Percentiles rank a stretch among this genome's conserved stretches.
These are phyloP conservation scores for Priceomyces melissophilus DNA, from an alignment of 805 yeast species.

Conservation along the genomic window DNA sequence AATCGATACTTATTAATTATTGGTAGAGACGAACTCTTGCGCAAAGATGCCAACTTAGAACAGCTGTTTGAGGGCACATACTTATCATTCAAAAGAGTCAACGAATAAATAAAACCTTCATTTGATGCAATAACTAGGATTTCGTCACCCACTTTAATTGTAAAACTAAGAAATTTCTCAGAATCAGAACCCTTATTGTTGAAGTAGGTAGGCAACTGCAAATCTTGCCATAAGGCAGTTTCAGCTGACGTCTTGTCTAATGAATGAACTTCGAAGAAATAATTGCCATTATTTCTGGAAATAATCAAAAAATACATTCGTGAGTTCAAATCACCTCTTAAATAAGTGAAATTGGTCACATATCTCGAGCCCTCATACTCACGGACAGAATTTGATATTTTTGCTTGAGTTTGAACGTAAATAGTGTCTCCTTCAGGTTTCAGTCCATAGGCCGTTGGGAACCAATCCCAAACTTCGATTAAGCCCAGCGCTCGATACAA, in stretches of 20 bases:
- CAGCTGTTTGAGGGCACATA: slow-evolving; percentile 15
- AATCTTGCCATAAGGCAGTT: slow-evolving; percentile 3
- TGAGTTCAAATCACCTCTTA: slow-evolving; percentile 6
- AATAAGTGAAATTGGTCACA: slow-evolving; percentile 7
- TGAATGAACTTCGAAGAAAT: slow-evolving; percentile 4
- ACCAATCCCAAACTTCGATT: slow-evolving; percentile 37
- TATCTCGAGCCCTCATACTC: slow-evolving; percentile 1
- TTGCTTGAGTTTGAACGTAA: slow-evolving; percentile 15
- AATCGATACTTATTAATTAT: slow-evolving; percentile 11
- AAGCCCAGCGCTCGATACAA: slow-evolving; percentile 15
- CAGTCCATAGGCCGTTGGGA: slow-evolving; percentile 10
- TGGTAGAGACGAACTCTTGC: slow-evolving; percentile 21
- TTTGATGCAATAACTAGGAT: slow-evolving; percentile 19
- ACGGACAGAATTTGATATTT: slow-evolving; percentile 3
- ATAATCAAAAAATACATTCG: slow-evolving; percentile 9
- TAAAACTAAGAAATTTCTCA: slow-evolving; percentile 4
- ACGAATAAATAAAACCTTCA: slow-evolving; percentile 21
- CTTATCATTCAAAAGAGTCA: slow-evolving; percentile 3
- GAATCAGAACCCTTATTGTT: neutral
- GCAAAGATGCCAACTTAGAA: slow-evolving; percentile 13
- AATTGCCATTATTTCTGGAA: neutral
- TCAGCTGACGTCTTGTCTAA: neutral
- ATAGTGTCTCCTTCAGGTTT: slow-evolving; percentile 23
- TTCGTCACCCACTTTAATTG: slow-evolving; percentile 17
- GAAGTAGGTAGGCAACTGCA: slow-evolving; percentile 9